Conservation (phyloP, 2,329 filamentous ascomycete species). For the Geosmithia putterillii region DNA sequence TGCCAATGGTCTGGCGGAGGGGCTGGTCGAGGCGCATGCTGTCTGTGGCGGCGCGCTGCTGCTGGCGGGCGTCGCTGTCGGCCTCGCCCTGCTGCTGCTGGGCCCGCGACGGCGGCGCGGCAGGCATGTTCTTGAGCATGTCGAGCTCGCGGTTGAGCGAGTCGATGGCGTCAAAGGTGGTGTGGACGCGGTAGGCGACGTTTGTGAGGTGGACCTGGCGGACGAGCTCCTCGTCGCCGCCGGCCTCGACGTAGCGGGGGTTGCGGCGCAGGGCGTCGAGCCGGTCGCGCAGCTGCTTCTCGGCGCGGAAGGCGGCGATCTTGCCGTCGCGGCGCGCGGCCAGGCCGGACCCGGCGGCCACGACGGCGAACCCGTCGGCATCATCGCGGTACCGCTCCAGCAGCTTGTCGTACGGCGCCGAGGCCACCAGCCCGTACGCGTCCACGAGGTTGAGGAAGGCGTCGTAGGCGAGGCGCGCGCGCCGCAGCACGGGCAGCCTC, state of each 20-base stretch:
- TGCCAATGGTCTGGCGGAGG: slow-evolving; percentile 35
- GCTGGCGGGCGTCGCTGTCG: slow-evolving; percentile 32
- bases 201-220: slow-evolving; percentile 69
- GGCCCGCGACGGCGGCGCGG: not conserved
- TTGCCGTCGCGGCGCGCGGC: slow-evolving; percentile 67
- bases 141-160: slow-evolving; percentile 73
- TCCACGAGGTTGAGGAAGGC: slow-evolving; percentile 66
- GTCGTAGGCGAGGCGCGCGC: slow-evolving; percentile 62
- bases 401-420: slow-evolving; percentile 50
- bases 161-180: slow-evolving; percentile 79
- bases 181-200: slow-evolving; percentile 60
- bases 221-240: slow-evolving; percentile 75
- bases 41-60: no score
- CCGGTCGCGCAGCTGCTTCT: slow-evolving; percentile 74
- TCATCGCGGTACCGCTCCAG: slow-evolving; percentile 64
- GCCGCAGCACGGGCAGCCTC: slow-evolving; percentile 49
- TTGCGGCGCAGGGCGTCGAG: slow-evolving; percentile 46
- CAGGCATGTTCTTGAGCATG: slow-evolving; percentile 38
- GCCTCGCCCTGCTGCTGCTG: not conserved
- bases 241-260: slow-evolving; percentile 41
- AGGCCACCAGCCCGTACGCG: slow-evolving; percentile 58
- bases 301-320: slow-evolving; percentile 71
- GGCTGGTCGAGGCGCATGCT: slow-evolving; percentile 64
- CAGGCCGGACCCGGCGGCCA: slow-evolving; percentile 43
- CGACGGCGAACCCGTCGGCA: slow-evolving; percentile 60